Conservation (phyloP, 2,329 filamentous ascomycete species). For the Ramularia endophylla region DNA sequence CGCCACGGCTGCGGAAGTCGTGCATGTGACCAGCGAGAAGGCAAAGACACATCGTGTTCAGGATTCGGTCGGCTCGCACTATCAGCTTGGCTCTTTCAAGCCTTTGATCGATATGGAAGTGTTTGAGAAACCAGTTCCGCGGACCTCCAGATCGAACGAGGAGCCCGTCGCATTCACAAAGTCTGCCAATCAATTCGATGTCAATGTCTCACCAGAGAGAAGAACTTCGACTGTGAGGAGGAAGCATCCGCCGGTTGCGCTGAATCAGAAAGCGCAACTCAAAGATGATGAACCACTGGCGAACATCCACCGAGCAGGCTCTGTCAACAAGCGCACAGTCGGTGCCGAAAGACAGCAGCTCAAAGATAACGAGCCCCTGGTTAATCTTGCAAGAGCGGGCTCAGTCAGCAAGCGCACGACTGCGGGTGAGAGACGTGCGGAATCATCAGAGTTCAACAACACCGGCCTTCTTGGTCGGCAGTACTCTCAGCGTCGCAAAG, state of each 20-base stretch:
- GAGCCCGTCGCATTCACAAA: conserved; percentile 13
- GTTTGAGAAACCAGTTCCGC: conserved; percentile 44
- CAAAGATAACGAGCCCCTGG: conserved; percentile 33
- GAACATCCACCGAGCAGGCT: conserved; percentile 18
- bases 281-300: conserved; percentile 33
- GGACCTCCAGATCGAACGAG: conserved; percentile 5
- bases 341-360: background rate
- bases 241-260: conserved; percentile 31
- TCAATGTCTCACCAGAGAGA: conserved; percentile 18
- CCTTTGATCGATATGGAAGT: conserved; percentile 60
- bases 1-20: conserved; percentile 31
- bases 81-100: conserved; percentile 59
- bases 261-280: conserved; percentile 22
- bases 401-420: conserved; percentile 18
- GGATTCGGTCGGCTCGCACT: conserved; percentile 46
- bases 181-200: conserved; percentile 20
- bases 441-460: conserved; percentile 38
- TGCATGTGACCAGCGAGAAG: conserved; percentile 16
- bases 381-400: conserved; percentile 18
- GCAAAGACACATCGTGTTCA: conserved; percentile 20
- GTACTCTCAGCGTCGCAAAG: conserved; percentile 43
- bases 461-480: conserved; percentile 44
- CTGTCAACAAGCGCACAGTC: conserved; percentile 8
- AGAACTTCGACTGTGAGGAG: conserved; percentile 15
- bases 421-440: conserved; percentile 20